Percentiles rank a stretch among this genome's conserved stretches.
phyloP scores from a whole-genome alignment of 495 filamentous ascomycete species.

The Pseudotulostoma volvatum region DNA sequence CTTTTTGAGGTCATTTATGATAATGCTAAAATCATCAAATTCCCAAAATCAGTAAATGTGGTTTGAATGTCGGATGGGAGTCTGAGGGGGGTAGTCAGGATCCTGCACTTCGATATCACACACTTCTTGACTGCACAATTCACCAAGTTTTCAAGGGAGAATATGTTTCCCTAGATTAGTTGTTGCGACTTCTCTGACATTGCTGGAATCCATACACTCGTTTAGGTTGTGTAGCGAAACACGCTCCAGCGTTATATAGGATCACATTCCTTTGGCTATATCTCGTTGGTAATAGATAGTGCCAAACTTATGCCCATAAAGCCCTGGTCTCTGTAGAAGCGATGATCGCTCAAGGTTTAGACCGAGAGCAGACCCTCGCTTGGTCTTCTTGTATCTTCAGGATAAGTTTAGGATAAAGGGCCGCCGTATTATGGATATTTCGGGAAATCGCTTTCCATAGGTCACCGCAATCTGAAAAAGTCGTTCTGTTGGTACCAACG shows the following conservation, averaged over 20 bases:
- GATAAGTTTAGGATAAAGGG: not conserved
- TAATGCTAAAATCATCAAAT: too few relatives aligned
- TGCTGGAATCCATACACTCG: not conserved
- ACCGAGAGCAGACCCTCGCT: not conserved
- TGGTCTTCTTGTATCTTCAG: not conserved
- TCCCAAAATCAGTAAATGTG: too few relatives aligned
- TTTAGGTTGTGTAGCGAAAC: not conserved
- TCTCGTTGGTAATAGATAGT: not conserved
- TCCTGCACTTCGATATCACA: too few relatives aligned
- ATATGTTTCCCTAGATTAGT: not conserved
- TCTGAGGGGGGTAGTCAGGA: too few relatives aligned
- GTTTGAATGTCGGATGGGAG: too few relatives aligned
- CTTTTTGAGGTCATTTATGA: too few relatives aligned
- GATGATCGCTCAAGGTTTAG: not conserved
- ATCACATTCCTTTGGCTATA: not conserved
- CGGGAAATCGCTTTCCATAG: too few relatives aligned
- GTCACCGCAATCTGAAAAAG: not conserved
- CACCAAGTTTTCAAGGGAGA: not conserved
- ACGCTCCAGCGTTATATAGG: not conserved
- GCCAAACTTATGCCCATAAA: not conserved
- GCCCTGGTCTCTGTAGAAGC: not conserved
- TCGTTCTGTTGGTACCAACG: not conserved
- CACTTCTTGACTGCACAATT: not conserved
- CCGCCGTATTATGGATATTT: not conserved
- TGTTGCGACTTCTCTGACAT: not conserved